Evolutionary conservation across 1,139 yeast species (phyloP).

Genomic region (Meyerozyma athensensis): DNA sequence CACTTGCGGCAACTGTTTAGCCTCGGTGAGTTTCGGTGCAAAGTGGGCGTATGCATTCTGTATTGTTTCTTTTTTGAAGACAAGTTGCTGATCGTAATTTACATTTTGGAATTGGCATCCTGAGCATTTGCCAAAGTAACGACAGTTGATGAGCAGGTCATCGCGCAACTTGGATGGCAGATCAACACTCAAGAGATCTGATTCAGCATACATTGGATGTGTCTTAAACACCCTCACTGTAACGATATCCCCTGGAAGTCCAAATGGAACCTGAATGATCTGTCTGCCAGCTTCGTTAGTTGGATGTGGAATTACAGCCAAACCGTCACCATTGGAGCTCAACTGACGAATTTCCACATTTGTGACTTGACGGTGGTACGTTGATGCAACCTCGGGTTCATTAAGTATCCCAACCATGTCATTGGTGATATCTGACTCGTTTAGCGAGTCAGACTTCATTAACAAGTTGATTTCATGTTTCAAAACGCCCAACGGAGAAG

Average conservation of each 20-base stretch:
- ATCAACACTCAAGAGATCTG: conserved; percentile 60
- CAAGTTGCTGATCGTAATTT: conserved; percentile 66
- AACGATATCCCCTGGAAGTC: conserved; percentile 80
- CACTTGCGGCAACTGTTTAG: conserved; percentile 50
- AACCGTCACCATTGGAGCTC: conserved; percentile 78
- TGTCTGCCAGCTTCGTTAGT: conserved; percentile 35
- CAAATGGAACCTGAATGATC: conserved; percentile 70
- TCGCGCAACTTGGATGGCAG: conserved; percentile 46
- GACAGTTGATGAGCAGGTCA: conserved; percentile 41
- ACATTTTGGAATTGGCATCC: conserved; percentile 93
- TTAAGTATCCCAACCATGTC: conserved; percentile 65
- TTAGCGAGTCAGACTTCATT: conserved; percentile 38
- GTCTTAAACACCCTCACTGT: conserved; percentile 70
- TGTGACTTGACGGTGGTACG: conserved; percentile 56
- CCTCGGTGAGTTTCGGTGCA: conserved; percentile 42
- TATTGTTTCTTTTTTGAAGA: conserved; percentile 68
- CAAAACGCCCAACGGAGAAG: conserved; percentile 79
- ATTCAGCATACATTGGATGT: conserved; percentile 69
- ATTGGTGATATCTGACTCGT: conserved; percentile 47
- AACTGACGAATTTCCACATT: conserved; percentile 55
- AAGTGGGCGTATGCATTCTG: conserved; percentile 77
- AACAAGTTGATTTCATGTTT: conserved; percentile 67
- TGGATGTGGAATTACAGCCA: conserved; percentile 61
- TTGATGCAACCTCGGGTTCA: conserved; percentile 44
- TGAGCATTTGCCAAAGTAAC: conserved; percentile 46